Evolutionary conservation across 129 eudicot species (phyloP).

Genomic region (Arctium minus): DNA sequence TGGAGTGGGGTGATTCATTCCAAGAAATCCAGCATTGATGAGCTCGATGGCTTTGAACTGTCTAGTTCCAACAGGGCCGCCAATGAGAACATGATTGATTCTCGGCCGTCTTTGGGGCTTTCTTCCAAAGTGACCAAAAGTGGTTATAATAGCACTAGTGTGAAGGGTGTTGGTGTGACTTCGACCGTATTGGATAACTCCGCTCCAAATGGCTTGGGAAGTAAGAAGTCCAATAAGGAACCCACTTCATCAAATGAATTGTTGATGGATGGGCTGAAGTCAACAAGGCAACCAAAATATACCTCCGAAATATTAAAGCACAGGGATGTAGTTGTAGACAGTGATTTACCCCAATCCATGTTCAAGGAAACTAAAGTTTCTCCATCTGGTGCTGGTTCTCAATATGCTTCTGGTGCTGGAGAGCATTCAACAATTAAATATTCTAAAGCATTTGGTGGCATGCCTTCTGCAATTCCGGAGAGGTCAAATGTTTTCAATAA

Average conservation of each 20-base stretch:
- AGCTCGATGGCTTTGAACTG: constrained; percentile 23
- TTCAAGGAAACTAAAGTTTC: constrained; percentile 24
- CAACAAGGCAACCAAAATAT: constrained; percentile 9
- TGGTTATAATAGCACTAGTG: not conserved
- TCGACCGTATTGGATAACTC: constrained; percentile 18
- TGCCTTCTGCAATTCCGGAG: constrained; percentile 11
- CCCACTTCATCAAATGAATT: constrained; percentile 22
- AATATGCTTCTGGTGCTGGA: not conserved
- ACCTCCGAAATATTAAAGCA: constrained; percentile 11
- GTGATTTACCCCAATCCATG: not conserved
- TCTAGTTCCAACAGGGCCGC: constrained; percentile 11
- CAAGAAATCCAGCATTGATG: constrained; percentile 32
- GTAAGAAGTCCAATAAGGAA: constrained; percentile 24
- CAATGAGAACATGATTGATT: not conserved
- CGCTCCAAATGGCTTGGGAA: not conserved
- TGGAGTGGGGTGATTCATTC: constrained; percentile 47
- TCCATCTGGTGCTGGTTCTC: constrained; percentile 10
- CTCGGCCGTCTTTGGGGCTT: not conserved
- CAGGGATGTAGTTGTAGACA: not conserved
- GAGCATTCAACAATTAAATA: constrained; percentile 10
- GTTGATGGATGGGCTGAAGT: constrained; percentile 4
- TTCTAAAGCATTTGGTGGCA: constrained; percentile 7
- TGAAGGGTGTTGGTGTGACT: not conserved
- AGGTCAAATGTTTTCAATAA: constrained; percentile 14
- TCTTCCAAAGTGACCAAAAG: not conserved